phyloP scores from a whole-genome alignment of 768 basidiomycete genomes.

The Termitomyces sp. region DNA sequence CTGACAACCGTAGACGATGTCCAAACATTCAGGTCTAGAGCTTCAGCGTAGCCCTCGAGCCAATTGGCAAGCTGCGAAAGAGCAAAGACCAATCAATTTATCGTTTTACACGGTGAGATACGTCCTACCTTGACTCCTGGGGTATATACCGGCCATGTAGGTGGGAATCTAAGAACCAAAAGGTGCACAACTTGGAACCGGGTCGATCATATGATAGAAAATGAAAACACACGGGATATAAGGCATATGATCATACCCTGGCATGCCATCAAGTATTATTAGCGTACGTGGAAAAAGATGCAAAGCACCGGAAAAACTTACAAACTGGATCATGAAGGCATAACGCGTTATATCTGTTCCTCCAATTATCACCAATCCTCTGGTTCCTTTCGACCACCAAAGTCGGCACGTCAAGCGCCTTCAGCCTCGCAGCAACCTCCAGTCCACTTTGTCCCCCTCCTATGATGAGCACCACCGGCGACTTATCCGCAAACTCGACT shows the following conservation, averaged over 20 bases:
- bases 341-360: too few relatives aligned
- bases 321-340: too few relatives aligned
- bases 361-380: too few relatives aligned
- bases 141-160: constrained; percentile 58
- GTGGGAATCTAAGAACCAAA: constrained; percentile 44
- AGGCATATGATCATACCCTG: constrained; percentile 45
- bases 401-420: too few relatives aligned
- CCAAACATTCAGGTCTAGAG: constrained; percentile 56
- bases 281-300: background rate
- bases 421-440: too few relatives aligned
- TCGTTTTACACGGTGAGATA: background rate
- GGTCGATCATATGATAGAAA: background rate
- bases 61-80: constrained; percentile 54
- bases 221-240: background rate
- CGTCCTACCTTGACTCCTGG: constrained; percentile 48
- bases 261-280: constrained; percentile 1
- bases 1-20: constrained; percentile 30
- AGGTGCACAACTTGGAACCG: background rate
- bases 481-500: too few relatives aligned
- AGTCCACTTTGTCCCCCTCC: too few relatives aligned
- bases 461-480: too few relatives aligned
- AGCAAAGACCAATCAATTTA: too few relatives aligned
- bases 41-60: constrained; percentile 62
- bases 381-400: too few relatives aligned
- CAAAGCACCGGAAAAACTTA: background rate